Percentiles rank a stretch among this genome's conserved stretches.
Evolutionary conservation across 2,329 filamentous ascomycete genomes (phyloP).

Genomic region (Phialocephala sp.): DNA sequence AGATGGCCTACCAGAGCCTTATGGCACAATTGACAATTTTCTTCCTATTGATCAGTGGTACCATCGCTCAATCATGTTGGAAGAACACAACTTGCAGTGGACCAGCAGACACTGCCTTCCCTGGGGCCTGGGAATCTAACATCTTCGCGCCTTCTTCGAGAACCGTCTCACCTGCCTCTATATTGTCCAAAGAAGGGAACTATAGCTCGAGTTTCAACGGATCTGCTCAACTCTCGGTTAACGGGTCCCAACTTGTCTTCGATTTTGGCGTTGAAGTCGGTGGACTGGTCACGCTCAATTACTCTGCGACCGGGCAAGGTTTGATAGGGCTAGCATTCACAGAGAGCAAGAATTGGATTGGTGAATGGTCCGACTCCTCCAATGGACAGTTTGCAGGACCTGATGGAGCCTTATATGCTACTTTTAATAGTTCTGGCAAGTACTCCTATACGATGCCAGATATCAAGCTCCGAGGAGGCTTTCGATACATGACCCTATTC

Average conservation of each 20-base stretch:
- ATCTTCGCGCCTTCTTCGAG: conserved; percentile 61
- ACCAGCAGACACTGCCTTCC: conserved; percentile 55
- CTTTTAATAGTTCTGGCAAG: conserved; percentile 44
- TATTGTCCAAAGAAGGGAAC: conserved; percentile 46
- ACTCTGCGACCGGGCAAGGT: conserved; percentile 45
- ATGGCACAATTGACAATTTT: neutral
- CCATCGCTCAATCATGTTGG: conserved; percentile 53
- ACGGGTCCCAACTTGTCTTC: conserved; percentile 59
- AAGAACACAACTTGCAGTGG: conserved; percentile 58
- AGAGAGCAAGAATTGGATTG: conserved; percentile 55
- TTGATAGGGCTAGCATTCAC: conserved; percentile 54
- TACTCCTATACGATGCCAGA: conserved; percentile 51
- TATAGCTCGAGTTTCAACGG: conserved; percentile 35
- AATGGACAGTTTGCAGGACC: conserved; percentile 52
- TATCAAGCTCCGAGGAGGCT: conserved; percentile 54
- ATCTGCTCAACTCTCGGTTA: conserved; percentile 38
- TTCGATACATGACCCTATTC: conserved; percentile 58
- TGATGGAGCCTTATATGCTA: conserved; percentile 56
- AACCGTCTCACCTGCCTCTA: conserved; percentile 52
- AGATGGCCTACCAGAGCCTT: neutral
- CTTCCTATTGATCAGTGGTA: conserved; percentile 1
- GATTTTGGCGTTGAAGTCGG: conserved; percentile 66
- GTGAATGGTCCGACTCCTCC: conserved; percentile 54
- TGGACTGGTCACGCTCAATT: conserved; percentile 51
- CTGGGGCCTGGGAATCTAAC: conserved; percentile 62